A percentile compares a stretch with the other conserved stretches of the same genome.
Conservation (phyloP, 164 flowering plant species). For the Hamamelis virginiana region DNA sequence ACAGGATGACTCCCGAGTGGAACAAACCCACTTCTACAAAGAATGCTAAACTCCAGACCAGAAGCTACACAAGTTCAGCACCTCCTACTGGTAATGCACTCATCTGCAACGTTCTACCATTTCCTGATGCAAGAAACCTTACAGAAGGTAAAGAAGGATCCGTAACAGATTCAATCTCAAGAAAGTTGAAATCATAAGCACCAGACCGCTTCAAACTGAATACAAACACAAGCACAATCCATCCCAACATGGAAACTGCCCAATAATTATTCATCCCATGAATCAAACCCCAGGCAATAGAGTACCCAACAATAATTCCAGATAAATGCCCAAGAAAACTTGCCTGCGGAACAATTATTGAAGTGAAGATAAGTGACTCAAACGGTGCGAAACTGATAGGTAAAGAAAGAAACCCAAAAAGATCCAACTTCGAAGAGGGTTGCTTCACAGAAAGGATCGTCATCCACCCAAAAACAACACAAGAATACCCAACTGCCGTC, state of each 20-base stretch:
- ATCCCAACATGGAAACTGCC: constrained; percentile 91
- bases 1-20: neutral
- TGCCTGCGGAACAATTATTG: constrained; percentile 97
- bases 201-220: constrained; percentile 87
- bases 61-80: constrained; percentile 60
- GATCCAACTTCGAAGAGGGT: constrained; percentile 84
- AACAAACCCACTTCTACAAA: constrained; percentile 1
- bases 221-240: constrained; percentile 70
- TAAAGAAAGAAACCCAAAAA: constrained; percentile 87
- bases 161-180: constrained; percentile 79
- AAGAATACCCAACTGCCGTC: constrained; percentile 96
- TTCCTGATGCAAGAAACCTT: constrained; percentile 65
- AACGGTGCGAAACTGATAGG: constrained; percentile 98
- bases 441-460: constrained; percentile 87
- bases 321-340: constrained; percentile 94
- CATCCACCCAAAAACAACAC: constrained; percentile 99
- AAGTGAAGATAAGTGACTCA: constrained; percentile 88
- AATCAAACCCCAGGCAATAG: constrained; percentile 89
- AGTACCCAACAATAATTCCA: constrained; percentile 89
- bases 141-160: constrained; percentile 83
- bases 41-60: neutral
- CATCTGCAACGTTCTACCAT: constrained; percentile 75
- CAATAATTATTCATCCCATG: constrained; percentile 96
- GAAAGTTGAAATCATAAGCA: constrained; percentile 64
- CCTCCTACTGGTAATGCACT: constrained; percentile 53